phyloP scores from a whole-genome alignment of 2,329 filamentous ascomycete genomes.

The Alternaria conjuncta region DNA sequence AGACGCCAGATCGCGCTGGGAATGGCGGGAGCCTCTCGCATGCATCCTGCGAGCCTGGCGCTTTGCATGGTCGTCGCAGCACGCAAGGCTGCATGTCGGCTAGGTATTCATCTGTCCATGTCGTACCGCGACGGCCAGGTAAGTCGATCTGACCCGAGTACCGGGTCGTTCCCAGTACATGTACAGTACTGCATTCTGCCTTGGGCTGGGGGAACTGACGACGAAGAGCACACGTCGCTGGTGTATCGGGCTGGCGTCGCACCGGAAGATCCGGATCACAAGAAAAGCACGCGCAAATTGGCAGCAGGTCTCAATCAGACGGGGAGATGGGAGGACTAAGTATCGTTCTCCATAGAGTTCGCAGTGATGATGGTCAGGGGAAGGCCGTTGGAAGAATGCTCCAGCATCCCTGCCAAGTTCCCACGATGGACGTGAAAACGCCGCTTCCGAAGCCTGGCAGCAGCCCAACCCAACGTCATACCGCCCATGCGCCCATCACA shows the following conservation, averaged over 20 bases:
- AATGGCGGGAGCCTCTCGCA: neutral
- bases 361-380: neutral
- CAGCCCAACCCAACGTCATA: conserved; percentile 22
- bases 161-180: neutral
- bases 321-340: neutral
- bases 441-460: conserved; percentile 24
- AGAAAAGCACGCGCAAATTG: neutral
- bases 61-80: neutral
- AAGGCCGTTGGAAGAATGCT: neutral
- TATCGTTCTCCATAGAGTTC: neutral
- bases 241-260: neutral
- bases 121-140: neutral
- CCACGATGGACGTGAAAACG: conserved; percentile 16
- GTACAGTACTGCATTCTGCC: neutral
- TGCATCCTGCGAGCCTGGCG: neutral
- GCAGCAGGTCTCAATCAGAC: neutral
- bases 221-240: neutral
- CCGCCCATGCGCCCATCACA: neutral
- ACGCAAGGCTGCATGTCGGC: neutral
- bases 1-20: neutral
- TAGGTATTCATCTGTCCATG: neutral
- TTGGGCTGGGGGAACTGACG: neutral
- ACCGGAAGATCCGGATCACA: neutral
- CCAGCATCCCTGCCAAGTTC: conserved; percentile 25
- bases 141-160: neutral